Evolutionary conservation across 306 rosid genomes (phyloP), one percentile per base, ranked within the genome.

Genomic region (Abrus pulchellus): DNA sequence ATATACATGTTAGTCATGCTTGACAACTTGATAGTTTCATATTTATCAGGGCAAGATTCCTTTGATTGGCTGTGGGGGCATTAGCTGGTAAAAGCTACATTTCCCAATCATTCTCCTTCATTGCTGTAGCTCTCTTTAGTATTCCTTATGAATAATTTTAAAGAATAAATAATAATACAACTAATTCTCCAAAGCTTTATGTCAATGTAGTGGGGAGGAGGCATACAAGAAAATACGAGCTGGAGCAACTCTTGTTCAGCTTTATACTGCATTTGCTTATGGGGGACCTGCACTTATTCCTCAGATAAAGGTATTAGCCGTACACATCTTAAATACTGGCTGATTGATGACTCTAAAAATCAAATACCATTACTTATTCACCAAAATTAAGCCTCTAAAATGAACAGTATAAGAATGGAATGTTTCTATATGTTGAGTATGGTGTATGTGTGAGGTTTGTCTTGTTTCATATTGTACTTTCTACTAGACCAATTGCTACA

Each of bases 281-380:
- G 99, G 94, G 7, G 99, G 99, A 10, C 99, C 99, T 73, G 99
- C 98, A 44, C 97, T 95, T 48, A 88, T 95, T 80, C 99, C 97
- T 80, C 97, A 87, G 80, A 93, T 95, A 73, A 95, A 95, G 99
- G 98, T 95, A 90, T 53, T 44, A 5, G 9, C 48, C 7, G 9
- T 44, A 7, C 48, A 3, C 48, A 44, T 44, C 48, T 8, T 44
- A 44, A 44, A 44, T 1, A 44, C 48, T 44, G 48, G 48, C 5
- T 44, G 9, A 8, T 44, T 44, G 48, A 44, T 44, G 48, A 44
- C 48, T 44, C 48, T 44, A 5, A 44, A 44, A 5, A 44, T 44
- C 48, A 44, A 44, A 44, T 44, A 44, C 48, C 1, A 8, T 5
- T 44, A 8, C 9, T 44, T 44, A 44, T 44, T 5, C 48, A 44